Base-by-base conservation (phyloP, 176 grass and related monocot species). In the Bonia amplexicaulis region DNA sequence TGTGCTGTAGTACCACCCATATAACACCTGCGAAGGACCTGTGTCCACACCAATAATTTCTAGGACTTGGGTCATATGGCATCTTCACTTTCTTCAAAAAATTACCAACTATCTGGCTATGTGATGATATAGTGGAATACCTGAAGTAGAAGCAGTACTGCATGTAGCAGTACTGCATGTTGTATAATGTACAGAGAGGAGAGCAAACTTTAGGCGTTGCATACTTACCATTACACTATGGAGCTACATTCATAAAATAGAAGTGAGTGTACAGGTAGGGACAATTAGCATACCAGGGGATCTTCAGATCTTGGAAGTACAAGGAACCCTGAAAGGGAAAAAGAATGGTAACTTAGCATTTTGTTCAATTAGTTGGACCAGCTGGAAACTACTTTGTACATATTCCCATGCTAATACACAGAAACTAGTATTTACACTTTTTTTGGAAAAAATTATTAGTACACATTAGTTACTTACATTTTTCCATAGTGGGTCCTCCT, bases 61-160 rank as follows among this genome's bases (percentile, higher is more conserved):
- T 15, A 98, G 74, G 69, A 66, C 74, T 60, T 93, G 87, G 25
- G n/a, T 87, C 63, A 26, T 80, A 61, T 46, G 96, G 64, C 84
- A 98, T 81, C 69, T 88, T 80, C 62, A 98, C 59, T 92, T 82
- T 98, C 87, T 92, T 93, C 45, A 93, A 7, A 68, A 98, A 95
- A 78, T 93, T 93, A 71, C 57, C 83, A 19, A 87, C 51, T 47
- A 37, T 75, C 31, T 78, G 87, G 14, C 85, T 85, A 85, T 78
- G 68, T 12, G 91, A 93, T n/a, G 55, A 76, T 57, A 52, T 73
- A 47, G 86, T 94, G n/a, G 82, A 79, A 84, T 97, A 97, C 95
- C 95, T 97, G 76, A 82, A 37, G 74, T 12, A 35, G 55, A 62
- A 48, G 22, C 10, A 39, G 26, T 63, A 46, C 33, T 59, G 55